phyloP scores from a whole-genome alignment of 1,139 yeast genomes.

The Candida tetrigidarum region DNA sequence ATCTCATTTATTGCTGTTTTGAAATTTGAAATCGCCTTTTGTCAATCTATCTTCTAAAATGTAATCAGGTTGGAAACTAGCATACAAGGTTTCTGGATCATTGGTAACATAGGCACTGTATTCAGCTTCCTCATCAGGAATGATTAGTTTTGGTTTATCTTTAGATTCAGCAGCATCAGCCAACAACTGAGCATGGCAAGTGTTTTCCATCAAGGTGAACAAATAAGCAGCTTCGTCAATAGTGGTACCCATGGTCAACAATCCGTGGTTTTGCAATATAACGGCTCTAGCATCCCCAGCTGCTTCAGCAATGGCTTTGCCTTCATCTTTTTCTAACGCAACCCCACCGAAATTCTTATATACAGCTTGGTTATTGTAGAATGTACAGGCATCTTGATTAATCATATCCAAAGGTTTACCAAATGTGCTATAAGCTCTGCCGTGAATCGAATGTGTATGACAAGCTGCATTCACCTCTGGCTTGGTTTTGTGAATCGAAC shows the following conservation, averaged over 20 bases:
- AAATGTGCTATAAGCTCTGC: slow-evolving; percentile 74
- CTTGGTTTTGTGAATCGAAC: slow-evolving; percentile 74
- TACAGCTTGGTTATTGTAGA: slow-evolving; percentile 68
- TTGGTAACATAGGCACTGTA: slow-evolving; percentile 61
- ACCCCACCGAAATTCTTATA: slow-evolving; percentile 77
- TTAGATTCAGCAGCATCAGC: slow-evolving; percentile 34
- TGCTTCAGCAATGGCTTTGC: slow-evolving; percentile 65
- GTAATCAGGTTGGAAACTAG: slow-evolving; percentile 64
- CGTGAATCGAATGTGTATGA: slow-evolving; percentile 75
- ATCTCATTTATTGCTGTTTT: no score
- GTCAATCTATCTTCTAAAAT: slow-evolving; percentile 22
- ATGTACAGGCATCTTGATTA: slow-evolving; percentile 73
- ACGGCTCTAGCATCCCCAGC: slow-evolving; percentile 66
- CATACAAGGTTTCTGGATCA: slow-evolving; percentile 64
- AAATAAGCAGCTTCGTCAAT: slow-evolving; percentile 83
- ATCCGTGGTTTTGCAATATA: slow-evolving; percentile 77
- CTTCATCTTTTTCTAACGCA: slow-evolving; percentile 73
- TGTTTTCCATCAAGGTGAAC: slow-evolving; percentile 66
- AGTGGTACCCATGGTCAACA: slow-evolving; percentile 72
- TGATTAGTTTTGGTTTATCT: slow-evolving; percentile 29
- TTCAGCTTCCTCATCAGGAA: slow-evolving; percentile 64
- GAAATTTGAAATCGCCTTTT: slow-evolving; percentile 12
- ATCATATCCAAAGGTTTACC: slow-evolving; percentile 77
- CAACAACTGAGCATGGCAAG: slow-evolving; percentile 71
- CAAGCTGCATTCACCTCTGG: slow-evolving; percentile 84